Evolutionary conservation across 2,329 filamentous ascomycete species (phyloP).

Genomic region (Nothophaeocryptopus gaeumannii): DNA sequence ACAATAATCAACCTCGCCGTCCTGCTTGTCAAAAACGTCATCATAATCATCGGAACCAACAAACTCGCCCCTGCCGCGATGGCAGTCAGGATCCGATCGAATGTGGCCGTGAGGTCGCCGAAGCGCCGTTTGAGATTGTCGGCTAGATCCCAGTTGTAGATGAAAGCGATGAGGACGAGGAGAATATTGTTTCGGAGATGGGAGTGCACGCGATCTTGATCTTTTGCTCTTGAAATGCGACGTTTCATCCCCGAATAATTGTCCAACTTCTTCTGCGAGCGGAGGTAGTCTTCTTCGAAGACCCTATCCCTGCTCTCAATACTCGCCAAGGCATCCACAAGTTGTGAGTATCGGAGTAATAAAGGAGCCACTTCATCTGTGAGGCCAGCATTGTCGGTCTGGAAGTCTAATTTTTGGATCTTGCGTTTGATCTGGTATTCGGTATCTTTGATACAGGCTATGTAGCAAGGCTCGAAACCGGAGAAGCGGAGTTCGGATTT

Average conservation of each 20-base stretch:
- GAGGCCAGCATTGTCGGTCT: not conserved
- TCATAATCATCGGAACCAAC: conserved; percentile 17
- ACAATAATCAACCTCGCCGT: conserved; percentile 12
- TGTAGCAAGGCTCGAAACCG: conserved; percentile 12
- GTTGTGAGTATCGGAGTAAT: conserved; percentile 7
- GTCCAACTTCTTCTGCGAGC: not conserved
- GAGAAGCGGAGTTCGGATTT: conserved; percentile 10
- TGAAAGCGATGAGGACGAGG: conserved; percentile 11
- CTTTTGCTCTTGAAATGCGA: conserved; percentile 1
- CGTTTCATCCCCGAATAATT: conserved; percentile 5
- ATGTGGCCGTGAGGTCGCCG: conserved; percentile 7
- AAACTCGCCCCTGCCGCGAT: conserved; percentile 6
- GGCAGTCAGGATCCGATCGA: conserved; percentile 9
- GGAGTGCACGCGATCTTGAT: conserved; percentile 9
- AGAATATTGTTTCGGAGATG: conserved; percentile 9
- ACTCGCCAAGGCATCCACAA: conserved; percentile 7
- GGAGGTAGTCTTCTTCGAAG: conserved; percentile 10
- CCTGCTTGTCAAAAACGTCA: conserved; percentile 6
- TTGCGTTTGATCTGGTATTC: conserved; percentile 11
- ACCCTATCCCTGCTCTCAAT: conserved; percentile 9
- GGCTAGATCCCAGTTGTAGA: conserved; percentile 11
- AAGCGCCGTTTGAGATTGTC: conserved; percentile 10
- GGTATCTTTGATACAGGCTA: conserved; percentile 11
- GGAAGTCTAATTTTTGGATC: not conserved
- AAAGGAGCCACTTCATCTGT: conserved; percentile 1